Evolutionary conservation across 352 stramenopile genomes (phyloP), one percentile per base, ranked within the genome.

Genomic region (Pythium diclinum): DNA sequence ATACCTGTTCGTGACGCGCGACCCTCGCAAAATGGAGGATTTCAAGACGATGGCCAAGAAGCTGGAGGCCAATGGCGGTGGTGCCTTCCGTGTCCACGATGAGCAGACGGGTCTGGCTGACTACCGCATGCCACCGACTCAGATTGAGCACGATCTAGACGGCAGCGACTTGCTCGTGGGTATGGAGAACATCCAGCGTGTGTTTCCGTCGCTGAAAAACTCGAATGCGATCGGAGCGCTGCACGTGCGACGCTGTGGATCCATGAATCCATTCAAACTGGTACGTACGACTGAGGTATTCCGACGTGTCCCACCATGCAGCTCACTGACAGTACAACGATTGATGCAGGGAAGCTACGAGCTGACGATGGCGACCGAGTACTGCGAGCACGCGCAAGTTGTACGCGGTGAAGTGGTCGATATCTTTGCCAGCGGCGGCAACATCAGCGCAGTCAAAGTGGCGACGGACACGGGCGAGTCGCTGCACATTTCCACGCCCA

Each of bases 1-100:
- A n/a, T 91, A 91, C 67, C 56, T 91, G 6, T 92, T 89, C 46
- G 81, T 90, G 38, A 91, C 81, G 42, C 77, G 81, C 1, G 71
- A 89, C 21, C 38, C 33, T 9, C 16, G 49, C 19, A 88, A 88
- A 63, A 65, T 89, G 44, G 68, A 78, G 17, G 67, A 84, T 32
- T 76, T 91, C 57, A 77, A 83, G 55, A 53, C 51, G 3, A 60
- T 83, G 9, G 84, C 75, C 0, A 72, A 72, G 36, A 77, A 85
- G 17, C 59, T 89, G 38, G 71, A 81, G 33, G 56, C 59, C 9
- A 81, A 87, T 51, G 80, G 80, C 7, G 84, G 84, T 16, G 84
- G 81, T 10, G 55, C 69, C 17, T 67, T 89, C 11, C 75, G 81
- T 10, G 67, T 89, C 16, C 80, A 92, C 34, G 57, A 69, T 23